Evolutionary conservation across 1,284 basidiomycete species (phyloP), one percentile per base, ranked within the genome.

Genomic region (Vanrija pseudolonga): DNA sequence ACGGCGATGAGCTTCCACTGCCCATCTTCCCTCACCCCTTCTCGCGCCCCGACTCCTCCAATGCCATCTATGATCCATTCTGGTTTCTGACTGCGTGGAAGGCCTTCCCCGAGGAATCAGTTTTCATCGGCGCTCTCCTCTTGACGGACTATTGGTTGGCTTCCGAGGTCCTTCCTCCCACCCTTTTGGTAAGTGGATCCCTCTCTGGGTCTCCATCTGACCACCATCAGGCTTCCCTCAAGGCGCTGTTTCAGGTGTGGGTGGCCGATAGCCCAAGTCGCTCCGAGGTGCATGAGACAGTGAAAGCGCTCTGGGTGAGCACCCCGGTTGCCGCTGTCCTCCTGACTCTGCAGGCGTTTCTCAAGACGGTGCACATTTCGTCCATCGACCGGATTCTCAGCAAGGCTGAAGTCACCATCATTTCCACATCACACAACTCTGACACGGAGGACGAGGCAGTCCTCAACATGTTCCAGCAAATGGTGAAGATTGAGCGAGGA

Each of bases 141-240:
- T 22, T 55, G 12, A 55, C 53, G 4, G 53, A 55, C 28, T 22
- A 22, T 6, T 55, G 53, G 53, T 24, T 55, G 3, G 53, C 47
- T 1, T n/a, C 7, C 17, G 18, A 26, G 6, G 2, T 55, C 2
- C 11, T 55, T 6, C 44, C 44, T 0, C 11, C 11, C 2, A 39
- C 36, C 5, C 44, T 55, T 3, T 50, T n/a, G 37, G 53, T 55
- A 12, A 37, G 46, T n/a, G 26, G 2, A 15, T 2, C 4, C 12
- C 1, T 20, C 11, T 7, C n/a, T n/a, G n/a, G n/a, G 18, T 4
- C n/a, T 15, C 12, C 2, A 14, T 20, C 20, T 41, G 20, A 28
- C 47, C 9, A 12, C 12, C 4, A 15, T 12, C 32, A 49, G 47
- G 24, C 19, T n/a, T 8, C 8, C 5, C 39, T 41, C 11, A 18